Percentiles rank a stretch among this genome's conserved stretches.
Conservation (phyloP, 2,329 filamentous ascomycete species). For the Aspergillus sergii region DNA sequence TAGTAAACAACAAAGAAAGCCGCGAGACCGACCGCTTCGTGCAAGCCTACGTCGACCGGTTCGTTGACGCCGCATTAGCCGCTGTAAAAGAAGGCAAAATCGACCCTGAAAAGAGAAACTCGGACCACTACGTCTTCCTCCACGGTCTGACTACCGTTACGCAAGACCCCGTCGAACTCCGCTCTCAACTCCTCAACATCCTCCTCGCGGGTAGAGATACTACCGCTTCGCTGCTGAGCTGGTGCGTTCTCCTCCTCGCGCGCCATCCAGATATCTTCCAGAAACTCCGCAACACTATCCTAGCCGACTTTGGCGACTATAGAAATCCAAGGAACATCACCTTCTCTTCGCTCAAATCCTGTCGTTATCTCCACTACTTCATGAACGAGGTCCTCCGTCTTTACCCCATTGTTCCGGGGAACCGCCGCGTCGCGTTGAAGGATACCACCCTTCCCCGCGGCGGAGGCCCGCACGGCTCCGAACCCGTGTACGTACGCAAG, state of each 20-base stretch:
- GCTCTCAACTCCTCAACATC: slow-evolving; percentile 54
- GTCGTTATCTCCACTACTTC: slow-evolving; percentile 41
- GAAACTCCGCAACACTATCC: slow-evolving; percentile 20
- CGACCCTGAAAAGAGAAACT: slow-evolving; percentile 26
- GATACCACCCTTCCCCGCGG: slow-evolving; percentile 52
- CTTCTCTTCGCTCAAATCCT: slow-evolving; percentile 46
- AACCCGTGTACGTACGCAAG: slow-evolving; percentile 67
- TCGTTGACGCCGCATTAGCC: slow-evolving; percentile 25
- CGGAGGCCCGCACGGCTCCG: slow-evolving; percentile 62
- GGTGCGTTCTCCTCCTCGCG: slow-evolving; percentile 30
- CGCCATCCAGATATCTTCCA: slow-evolving; percentile 20
- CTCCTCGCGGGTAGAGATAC: slow-evolving; percentile 58
- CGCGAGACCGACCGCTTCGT: slow-evolving; percentile 14
- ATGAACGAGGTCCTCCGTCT: slow-evolving; percentile 48
- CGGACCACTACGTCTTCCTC: slow-evolving; percentile 51
- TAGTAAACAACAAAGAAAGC: slow-evolving; percentile 24
- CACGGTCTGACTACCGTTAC: slow-evolving; percentile 51
- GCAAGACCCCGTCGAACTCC: slow-evolving; percentile 50
- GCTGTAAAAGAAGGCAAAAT: slow-evolving; percentile 8
- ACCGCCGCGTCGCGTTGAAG: slow-evolving; percentile 41
- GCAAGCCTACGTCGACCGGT: slow-evolving; percentile 25
- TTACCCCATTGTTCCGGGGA: slow-evolving; percentile 51
- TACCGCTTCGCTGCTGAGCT: slow-evolving; percentile 51
- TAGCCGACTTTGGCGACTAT: slow-evolving; percentile 24
- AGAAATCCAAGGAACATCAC: slow-evolving; percentile 30